Evolutionary conservation across 805 yeast species (phyloP).

Genomic region (Saccharomycopsis synnaedendra): DNA sequence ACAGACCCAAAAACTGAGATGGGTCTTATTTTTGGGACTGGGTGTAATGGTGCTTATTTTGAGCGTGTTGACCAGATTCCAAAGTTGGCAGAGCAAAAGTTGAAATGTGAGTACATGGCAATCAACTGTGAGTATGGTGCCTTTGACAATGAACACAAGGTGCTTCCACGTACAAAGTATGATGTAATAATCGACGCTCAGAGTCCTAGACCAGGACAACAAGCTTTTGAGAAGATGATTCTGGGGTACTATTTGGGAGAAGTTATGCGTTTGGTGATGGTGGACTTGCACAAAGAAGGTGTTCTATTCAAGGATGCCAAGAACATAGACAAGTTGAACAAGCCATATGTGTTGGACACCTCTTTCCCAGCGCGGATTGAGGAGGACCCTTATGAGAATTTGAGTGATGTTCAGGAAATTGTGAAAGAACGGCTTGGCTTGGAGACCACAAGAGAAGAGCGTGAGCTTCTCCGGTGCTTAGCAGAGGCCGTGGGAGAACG

Average conservation of each 20-base stretch:
- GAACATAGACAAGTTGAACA: slow-evolving; percentile 49
- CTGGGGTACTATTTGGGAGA: slow-evolving; percentile 96
- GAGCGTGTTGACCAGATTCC: slow-evolving; percentile 65
- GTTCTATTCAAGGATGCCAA: slow-evolving; percentile 58
- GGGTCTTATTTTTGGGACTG: slow-evolving; percentile 97
- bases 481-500: slow-evolving; percentile 86
- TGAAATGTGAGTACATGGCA: slow-evolving; percentile 68
- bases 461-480: slow-evolving; percentile 69
- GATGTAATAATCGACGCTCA: slow-evolving; percentile 71
- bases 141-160: slow-evolving; percentile 78
- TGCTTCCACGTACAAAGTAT: slow-evolving; percentile 83
- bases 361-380: slow-evolving; percentile 81
- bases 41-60: slow-evolving; percentile 94
- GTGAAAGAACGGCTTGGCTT: slow-evolving; percentile 51
- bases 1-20: slow-evolving; percentile 79
- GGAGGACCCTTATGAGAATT: slow-evolving; percentile 78
- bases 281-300: slow-evolving; percentile 59
- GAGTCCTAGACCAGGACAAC: slow-evolving; percentile 95
- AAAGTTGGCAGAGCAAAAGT: slow-evolving; percentile 63
- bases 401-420: slow-evolving; percentile 60
- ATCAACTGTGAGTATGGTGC: slow-evolving; percentile 98
- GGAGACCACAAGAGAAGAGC: slow-evolving; percentile 62
- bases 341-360: slow-evolving; percentile 74
- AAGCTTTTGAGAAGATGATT: slow-evolving; percentile 92
- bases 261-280: slow-evolving; percentile 64